These are phyloP conservation scores for Sambucus nigra DNA, from an alignment of 129 eudicot species.

Conservation along the genomic window DNA sequence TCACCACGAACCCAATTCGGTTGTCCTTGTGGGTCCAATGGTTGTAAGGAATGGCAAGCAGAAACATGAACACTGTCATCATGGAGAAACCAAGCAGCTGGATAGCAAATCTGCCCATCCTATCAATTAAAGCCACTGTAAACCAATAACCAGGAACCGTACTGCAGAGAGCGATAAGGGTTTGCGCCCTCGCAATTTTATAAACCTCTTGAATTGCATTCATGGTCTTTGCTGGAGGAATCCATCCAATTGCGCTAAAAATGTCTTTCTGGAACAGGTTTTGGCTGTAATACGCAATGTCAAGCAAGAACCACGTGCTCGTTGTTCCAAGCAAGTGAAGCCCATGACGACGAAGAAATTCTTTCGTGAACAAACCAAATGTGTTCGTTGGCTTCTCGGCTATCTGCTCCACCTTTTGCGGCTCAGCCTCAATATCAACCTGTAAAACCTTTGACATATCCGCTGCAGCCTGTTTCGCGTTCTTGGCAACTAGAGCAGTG, in stretches of 20 bases:
- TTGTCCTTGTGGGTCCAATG: conserved; percentile 51
- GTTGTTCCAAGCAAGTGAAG: conserved; percentile 62
- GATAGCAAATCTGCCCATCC: conserved; percentile 45
- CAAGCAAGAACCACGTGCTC: conserved; percentile 61
- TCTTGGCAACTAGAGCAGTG: conserved; percentile 47
- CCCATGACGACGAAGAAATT: conserved; percentile 51
- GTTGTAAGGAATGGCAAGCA: conserved; percentile 48
- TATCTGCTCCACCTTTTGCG: conserved; percentile 11
- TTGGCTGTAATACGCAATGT: conserved; percentile 64
- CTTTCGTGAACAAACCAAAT: conserved; percentile 45
- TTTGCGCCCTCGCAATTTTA: conserved; percentile 59
- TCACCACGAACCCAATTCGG: conserved; percentile 47
- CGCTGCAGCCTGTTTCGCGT: conserved; percentile 37
- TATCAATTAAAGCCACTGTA: conserved; percentile 56
- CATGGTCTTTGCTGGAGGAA: conserved; percentile 39
- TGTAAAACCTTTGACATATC: conserved; percentile 61
- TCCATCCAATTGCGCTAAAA: conserved; percentile 53
- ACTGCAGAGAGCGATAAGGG: conserved; percentile 62
- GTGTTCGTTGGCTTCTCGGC: conserved; percentile 8
- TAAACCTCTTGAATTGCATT: conserved; percentile 54
- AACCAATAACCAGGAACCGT: conserved; percentile 82
- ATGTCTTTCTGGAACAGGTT: conserved; percentile 67
- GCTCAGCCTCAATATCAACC: conserved; percentile 45
- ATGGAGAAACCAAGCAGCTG: conserved; percentile 52
- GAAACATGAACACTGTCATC: conserved; percentile 74